These are phyloP conservation scores for Astrothelium subdiscretum DNA, from an alignment of 495 filamentous ascomycete species.

Conservation along the genomic window DNA sequence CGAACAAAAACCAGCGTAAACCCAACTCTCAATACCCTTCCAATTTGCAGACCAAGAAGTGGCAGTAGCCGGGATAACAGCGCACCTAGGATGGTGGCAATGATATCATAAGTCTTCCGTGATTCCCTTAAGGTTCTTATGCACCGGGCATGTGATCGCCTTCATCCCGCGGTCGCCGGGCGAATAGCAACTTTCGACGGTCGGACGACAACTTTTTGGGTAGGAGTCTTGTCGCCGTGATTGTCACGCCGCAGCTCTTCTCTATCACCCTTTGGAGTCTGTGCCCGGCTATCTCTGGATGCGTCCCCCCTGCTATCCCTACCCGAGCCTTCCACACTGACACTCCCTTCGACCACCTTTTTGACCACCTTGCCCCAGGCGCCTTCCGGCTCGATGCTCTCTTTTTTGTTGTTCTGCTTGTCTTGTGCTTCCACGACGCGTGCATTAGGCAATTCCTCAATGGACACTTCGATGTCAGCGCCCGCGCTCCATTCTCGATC, in stretches of 20 bases:
- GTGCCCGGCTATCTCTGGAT: neutral
- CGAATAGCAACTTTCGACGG: neutral
- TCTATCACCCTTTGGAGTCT: neutral
- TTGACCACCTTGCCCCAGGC: conserved; percentile 2
- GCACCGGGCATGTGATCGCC: no score
- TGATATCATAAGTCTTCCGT: no score
- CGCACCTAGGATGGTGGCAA: no score
- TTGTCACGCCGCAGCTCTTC: neutral
- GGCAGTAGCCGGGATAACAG: no score
- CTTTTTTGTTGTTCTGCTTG: neutral
- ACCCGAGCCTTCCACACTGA: neutral
- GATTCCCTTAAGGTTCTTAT: no score
- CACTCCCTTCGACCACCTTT: neutral
- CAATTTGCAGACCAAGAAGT: neutral
- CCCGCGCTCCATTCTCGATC: neutral
- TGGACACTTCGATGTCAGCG: neutral
- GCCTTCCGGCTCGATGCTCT: neutral
- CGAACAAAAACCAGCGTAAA: neutral
- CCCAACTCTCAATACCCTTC: neutral
- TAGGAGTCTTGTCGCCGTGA: neutral
- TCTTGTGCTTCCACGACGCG: neutral
- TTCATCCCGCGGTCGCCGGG: neutral
- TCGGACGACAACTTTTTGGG: neutral
- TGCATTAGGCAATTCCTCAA: conserved; percentile 1
- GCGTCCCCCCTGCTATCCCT: neutral